A percentile compares a stretch with the other conserved stretches of the same genome.
These are phyloP conservation scores for Termitomyces sp. DNA, from an alignment of 768 basidiomycete genomes.

Conservation along the genomic window DNA sequence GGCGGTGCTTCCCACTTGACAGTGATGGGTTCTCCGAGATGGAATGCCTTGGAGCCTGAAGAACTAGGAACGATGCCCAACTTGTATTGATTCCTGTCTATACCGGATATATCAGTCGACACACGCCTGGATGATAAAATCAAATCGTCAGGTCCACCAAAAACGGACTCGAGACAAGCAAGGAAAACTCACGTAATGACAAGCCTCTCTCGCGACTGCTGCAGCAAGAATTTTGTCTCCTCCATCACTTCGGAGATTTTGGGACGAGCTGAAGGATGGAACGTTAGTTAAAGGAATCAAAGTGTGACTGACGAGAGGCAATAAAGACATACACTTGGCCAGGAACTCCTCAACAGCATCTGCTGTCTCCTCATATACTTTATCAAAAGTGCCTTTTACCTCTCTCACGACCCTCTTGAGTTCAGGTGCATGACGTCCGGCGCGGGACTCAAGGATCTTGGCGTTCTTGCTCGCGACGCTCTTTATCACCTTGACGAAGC, in stretches of 20 bases:
- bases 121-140: conserved; percentile 53
- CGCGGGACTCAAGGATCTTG: conserved; percentile 64
- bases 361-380: conserved; percentile 91
- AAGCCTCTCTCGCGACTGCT: conserved; percentile 85
- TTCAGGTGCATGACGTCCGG: conserved; percentile 79
- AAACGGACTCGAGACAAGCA: background rate
- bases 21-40: conserved; percentile 85
- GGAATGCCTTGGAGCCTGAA: conserved; percentile 57
- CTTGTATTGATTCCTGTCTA: conserved; percentile 77
- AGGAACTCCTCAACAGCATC: conserved; percentile 93
- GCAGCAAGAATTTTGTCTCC: conserved; percentile 86
- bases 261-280: conserved; percentile 63
- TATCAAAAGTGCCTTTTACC: conserved; percentile 92
- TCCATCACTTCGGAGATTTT: conserved; percentile 84
- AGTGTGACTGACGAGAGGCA: background rate
- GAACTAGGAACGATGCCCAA: conserved; percentile 51
- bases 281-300: conserved; percentile 5
- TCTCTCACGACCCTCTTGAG: conserved; percentile 76
- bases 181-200: conserved; percentile 74
- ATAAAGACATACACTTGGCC: conserved; percentile 66
- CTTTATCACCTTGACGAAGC: conserved; percentile 97
- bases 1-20: conserved; percentile 85
- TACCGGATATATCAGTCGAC: conserved; percentile 72
- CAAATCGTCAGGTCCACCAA: background rate
- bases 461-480: conserved; percentile 84